Conservation (phyloP, 164 flowering plant genomes). For the Berberis thunbergii region DNA sequence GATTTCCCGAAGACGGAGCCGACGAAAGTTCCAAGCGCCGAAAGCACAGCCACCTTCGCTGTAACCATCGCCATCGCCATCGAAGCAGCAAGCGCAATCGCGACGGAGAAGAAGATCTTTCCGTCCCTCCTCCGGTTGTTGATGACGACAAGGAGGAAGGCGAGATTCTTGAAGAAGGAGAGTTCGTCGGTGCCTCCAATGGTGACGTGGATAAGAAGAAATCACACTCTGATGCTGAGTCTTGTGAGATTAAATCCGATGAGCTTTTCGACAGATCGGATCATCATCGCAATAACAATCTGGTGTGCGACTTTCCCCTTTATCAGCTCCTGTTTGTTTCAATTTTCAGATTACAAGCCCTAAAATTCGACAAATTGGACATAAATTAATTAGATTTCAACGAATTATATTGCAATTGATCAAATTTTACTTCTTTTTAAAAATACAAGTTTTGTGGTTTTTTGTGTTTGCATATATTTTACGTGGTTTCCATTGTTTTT, state of each 20-base stretch:
- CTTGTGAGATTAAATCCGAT: slow-evolving; percentile 32
- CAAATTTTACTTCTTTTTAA: no score
- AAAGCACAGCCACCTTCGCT: slow-evolving; percentile 57
- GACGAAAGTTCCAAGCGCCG: slow-evolving; percentile 65
- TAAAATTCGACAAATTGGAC: no score
- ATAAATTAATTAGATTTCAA: not conserved
- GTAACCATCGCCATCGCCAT: slow-evolving; percentile 19
- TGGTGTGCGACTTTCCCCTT: slow-evolving; percentile 28
- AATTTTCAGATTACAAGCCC: no score
- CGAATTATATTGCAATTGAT: not conserved
- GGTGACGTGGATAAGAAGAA: slow-evolving; percentile 11
- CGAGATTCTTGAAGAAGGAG: slow-evolving; percentile 79
- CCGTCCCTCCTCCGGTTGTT: slow-evolving; percentile 1
- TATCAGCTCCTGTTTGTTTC: not conserved
- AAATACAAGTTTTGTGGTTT: no score
- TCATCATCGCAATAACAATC: slow-evolving; percentile 4
- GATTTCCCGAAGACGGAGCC: slow-evolving; percentile 37
- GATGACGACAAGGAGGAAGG: slow-evolving; percentile 93
- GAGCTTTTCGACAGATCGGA: not conserved
- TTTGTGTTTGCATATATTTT: no score
- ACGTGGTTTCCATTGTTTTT: not conserved
- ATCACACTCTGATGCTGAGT: slow-evolving; percentile 35
- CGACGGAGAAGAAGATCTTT: slow-evolving; percentile 11
- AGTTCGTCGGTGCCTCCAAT: not conserved
- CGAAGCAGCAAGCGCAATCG: slow-evolving; percentile 32